Evolutionary conservation across 345 rosid species (phyloP), one percentile per base, ranked within the genome.

Genomic region (Gossypium mustelinum): DNA sequence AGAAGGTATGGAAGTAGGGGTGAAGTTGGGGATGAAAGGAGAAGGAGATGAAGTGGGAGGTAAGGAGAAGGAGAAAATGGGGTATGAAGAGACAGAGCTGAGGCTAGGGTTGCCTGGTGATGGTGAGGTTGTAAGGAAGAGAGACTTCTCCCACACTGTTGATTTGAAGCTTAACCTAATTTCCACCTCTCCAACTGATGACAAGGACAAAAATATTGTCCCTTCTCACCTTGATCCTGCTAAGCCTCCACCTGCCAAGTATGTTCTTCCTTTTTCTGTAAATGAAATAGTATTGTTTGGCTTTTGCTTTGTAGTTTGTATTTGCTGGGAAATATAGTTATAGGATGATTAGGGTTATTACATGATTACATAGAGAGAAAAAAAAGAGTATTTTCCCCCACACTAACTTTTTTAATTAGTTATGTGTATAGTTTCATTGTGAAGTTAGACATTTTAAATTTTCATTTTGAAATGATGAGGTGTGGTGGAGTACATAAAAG

Each of bases 151-250:
- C 9, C 90, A 88, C 27, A 91, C 94, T 7, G 90, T 90, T 73
- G 89, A 85, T 85, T 80, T 89, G 88, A 89, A 93, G 86, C 92
- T 91, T 24, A 89, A 93, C 76, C 85, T 92, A 62, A 81, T 87
- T 16, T 81, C 84, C 6, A 78, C 52, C 2, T 57, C 62, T 76
- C 60, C 73, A 34, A 75, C 2, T 17, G 73, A 70, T 17, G 41
- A 24, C 18, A 78, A 67, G 39, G 80, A 81, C 48, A 79, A 75
- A 56, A 75, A 54, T 62, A 76, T 82, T 81, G 81, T 73, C 54
- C 76, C 84, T 57, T 73, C 58, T 64, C 78, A 82, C 25, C 70
- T 78, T 78, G 90, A 86, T 86, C 88, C 94, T n/a, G 83, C 84
- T 17, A 90, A 89, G 77, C 97, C 97, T 79, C 92, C 62, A 18